These are phyloP conservation scores for Cladosporium colombiae DNA, from an alignment of 2,329 filamentous ascomycete species.

Conservation along the genomic window DNA sequence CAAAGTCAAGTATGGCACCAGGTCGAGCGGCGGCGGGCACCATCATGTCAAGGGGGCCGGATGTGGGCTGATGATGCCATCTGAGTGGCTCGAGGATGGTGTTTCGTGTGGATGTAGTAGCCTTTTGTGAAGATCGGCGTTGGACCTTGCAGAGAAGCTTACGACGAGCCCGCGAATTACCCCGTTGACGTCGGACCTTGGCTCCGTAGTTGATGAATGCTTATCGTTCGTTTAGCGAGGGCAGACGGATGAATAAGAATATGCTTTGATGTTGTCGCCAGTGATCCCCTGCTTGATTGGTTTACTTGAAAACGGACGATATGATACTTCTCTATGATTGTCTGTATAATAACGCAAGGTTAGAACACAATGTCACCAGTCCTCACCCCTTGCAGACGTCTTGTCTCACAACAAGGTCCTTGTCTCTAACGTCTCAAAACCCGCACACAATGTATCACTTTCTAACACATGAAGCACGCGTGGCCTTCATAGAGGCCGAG, in stretches of 20 bases:
- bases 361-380: background rate
- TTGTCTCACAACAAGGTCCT: background rate
- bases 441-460: background rate
- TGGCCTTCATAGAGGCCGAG: background rate
- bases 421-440: background rate
- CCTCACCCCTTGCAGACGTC: background rate
- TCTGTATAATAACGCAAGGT: background rate
- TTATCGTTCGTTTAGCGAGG: background rate
- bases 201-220: background rate
- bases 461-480: background rate
- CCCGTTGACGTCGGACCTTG: background rate
- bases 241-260: background rate
- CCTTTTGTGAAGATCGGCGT: slow-evolving; percentile 12
- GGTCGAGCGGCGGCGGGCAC: slow-evolving; percentile 1
- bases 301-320: background rate
- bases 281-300: background rate
- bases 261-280: background rate
- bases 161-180: slow-evolving; percentile 6
- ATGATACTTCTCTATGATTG: background rate
- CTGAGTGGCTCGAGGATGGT: background rate
- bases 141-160: slow-evolving; percentile 14
- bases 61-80: background rate
- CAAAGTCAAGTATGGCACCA: background rate
- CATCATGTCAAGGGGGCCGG: background rate
- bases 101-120: slow-evolving; percentile 7